phyloP scores from a whole-genome alignment of 2,329 filamentous ascomycete genomes.

The Camillea tinctor region DNA sequence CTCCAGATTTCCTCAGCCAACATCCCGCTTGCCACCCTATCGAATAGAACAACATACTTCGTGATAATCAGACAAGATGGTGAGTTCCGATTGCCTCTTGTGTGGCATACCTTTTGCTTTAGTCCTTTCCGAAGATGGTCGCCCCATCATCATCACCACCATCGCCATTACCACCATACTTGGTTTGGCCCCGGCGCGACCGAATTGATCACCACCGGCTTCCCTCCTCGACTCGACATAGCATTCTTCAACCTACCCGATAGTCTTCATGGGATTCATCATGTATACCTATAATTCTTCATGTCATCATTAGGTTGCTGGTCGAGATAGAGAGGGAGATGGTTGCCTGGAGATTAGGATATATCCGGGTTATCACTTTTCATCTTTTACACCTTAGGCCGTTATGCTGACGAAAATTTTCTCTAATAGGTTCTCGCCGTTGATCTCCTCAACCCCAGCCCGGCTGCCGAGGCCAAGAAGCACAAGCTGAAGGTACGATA shows the following conservation, averaged over 20 bases:
- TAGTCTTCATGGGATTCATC: background rate
- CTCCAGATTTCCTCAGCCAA: constrained; percentile 54
- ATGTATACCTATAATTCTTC: background rate
- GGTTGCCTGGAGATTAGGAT: background rate
- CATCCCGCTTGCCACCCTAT: constrained; percentile 46
- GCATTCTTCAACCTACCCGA: background rate
- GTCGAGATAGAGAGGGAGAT: background rate
- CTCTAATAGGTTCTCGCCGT: constrained; percentile 91
- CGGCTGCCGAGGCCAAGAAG: constrained; percentile 98
- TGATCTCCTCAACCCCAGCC: constrained; percentile 98
- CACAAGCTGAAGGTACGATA: constrained; percentile 98
- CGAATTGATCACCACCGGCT: constrained; percentile 3
- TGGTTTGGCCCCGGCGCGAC: background rate
- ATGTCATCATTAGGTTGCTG: background rate
- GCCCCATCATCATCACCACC: constrained; percentile 11
- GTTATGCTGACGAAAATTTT: constrained; percentile 49
- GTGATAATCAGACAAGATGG: constrained; percentile 65
- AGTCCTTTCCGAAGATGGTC: constrained; percentile 3
- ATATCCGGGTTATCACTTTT: background rate
- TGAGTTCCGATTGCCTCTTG: constrained; percentile 45
- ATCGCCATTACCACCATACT: background rate
- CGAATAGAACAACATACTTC: constrained; percentile 36
- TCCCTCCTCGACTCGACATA: background rate
- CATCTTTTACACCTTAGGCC: constrained; percentile 14
- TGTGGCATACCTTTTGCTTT: constrained; percentile 7